phyloP scores from a whole-genome alignment of 331 rosid genomes.

The Dryas integrifolia region DNA sequence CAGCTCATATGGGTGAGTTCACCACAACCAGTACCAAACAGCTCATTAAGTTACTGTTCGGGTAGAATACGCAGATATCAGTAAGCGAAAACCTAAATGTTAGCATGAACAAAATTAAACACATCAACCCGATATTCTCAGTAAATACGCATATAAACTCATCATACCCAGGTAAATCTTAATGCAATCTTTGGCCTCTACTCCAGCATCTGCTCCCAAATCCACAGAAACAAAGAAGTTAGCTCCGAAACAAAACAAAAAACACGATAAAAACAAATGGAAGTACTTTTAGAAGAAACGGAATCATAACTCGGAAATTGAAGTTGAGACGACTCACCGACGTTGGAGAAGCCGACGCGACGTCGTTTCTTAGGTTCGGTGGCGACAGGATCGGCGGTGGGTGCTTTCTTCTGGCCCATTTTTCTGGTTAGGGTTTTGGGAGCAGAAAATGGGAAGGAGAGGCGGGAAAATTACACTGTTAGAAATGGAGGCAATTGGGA shows the following conservation, averaged over 20 bases:
- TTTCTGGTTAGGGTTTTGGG: conserved; percentile 37
- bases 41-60: neutral
- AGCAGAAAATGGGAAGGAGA: conserved; percentile 30
- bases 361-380: conserved; percentile 37
- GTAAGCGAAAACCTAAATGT: neutral
- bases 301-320: neutral
- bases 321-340: conserved; percentile 17
- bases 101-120: neutral
- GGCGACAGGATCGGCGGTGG: conserved; percentile 18
- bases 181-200: conserved; percentile 77
- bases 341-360: conserved; percentile 35
- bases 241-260: neutral
- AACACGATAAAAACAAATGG: neutral
- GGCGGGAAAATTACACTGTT: conserved; percentile 31
- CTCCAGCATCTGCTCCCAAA: conserved; percentile 56
- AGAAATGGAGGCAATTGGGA: conserved; percentile 22
- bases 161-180: conserved; percentile 63
- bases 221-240: neutral
- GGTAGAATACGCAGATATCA: too few relatives aligned
- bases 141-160: neutral
- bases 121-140: too few relatives aligned
- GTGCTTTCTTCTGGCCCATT: conserved; percentile 41
- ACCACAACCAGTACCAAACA: neutral
- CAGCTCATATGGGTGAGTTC: neutral
- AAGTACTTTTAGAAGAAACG: neutral